Percentiles rank a stretch among this genome's conserved stretches.
phyloP scores from a whole-genome alignment of 2,329 filamentous ascomycete genomes.

The Aspergillus neotritici region DNA sequence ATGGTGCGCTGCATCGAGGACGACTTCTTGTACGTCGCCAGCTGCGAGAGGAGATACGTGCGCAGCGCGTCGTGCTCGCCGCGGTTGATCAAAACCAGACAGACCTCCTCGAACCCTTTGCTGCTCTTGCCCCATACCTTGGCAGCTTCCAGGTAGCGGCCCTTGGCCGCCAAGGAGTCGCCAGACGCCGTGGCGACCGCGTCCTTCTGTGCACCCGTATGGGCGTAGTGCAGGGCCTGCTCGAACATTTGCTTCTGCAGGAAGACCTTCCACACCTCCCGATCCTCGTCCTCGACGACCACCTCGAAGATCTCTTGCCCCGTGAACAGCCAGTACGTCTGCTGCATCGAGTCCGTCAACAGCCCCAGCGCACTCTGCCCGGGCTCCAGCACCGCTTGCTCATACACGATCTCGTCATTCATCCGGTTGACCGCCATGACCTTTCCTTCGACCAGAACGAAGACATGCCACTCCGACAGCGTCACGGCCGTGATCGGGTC shows the following conservation, averaged over 20 bases:
- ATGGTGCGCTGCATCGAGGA: constrained; percentile 89
- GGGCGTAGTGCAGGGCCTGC: constrained; percentile 77
- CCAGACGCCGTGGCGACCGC: constrained; percentile 87
- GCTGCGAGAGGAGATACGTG: constrained; percentile 80
- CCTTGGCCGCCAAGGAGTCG: constrained; percentile 76
- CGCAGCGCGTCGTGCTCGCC: constrained; percentile 84
- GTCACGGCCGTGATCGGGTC: constrained; percentile 74
- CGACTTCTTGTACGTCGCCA: constrained; percentile 73
- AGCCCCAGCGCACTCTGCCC: constrained; percentile 78
- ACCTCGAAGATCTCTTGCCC: constrained; percentile 88
- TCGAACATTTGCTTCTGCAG: constrained; percentile 82
- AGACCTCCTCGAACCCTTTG: constrained; percentile 95
- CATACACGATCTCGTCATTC: constrained; percentile 78
- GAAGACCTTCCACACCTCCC: constrained; percentile 94
- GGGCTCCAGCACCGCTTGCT: constrained; percentile 76
- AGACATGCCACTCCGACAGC: constrained; percentile 88
- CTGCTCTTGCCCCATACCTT: constrained; percentile 89
- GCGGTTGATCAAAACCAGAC: constrained; percentile 82
- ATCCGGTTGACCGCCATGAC: constrained; percentile 82
- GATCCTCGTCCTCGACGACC: constrained; percentile 79
- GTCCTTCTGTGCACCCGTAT: constrained; percentile 74
- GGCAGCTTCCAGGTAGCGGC: constrained; percentile 79
- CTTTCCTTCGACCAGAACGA: constrained; percentile 74
- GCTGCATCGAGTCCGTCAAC: constrained; percentile 85
- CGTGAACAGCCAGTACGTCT: constrained; percentile 96